A percentile compares a stretch with the other conserved stretches of the same genome.
Conservation (phyloP, 176 grass and related monocot species). For the Oropetium thomaeum region DNA sequence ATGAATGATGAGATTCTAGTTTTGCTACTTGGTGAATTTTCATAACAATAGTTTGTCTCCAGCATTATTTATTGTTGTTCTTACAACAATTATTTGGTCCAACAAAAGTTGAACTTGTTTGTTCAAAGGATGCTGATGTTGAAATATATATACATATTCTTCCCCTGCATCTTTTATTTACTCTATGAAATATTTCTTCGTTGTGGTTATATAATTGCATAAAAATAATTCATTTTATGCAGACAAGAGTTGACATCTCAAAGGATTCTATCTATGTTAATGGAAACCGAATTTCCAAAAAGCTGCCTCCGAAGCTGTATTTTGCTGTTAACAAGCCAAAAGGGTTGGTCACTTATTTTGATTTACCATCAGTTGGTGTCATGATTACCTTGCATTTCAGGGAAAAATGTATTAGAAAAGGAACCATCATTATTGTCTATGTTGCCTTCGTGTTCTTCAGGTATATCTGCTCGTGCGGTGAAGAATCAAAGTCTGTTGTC, state of each 20-base stretch:
- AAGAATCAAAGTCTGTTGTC: slow-evolving; percentile 85
- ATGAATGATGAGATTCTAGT: not conserved
- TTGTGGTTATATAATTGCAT: not conserved
- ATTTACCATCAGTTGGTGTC: not conserved
- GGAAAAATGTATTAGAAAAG: not conserved
- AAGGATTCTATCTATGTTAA: slow-evolving; percentile 98
- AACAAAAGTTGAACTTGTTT: not conserved
- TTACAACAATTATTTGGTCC: not conserved
- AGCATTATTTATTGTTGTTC: not conserved
- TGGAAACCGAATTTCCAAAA: slow-evolving; percentile 83
- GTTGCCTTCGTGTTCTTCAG: slow-evolving; percentile 43
- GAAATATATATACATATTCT: not conserved
- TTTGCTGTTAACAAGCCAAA: slow-evolving; percentile 97
- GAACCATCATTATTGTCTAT: slow-evolving; percentile 7
- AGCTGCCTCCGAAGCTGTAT: slow-evolving; percentile 75
- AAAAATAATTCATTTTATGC: slow-evolving; percentile 30
- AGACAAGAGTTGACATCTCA: slow-evolving; percentile 73
- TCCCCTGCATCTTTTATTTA: not conserved
- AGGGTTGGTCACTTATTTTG: slow-evolving; percentile 53
- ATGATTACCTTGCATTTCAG: not conserved
- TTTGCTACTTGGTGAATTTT: not conserved
- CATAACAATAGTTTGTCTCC: not conserved
- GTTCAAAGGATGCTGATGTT: not conserved
- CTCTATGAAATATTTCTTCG: not conserved
- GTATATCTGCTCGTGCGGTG: slow-evolving; percentile 82